Base-by-base conservation (phyloP, 345 rosid genomes). In the Eucalyptus rudis region DNA sequence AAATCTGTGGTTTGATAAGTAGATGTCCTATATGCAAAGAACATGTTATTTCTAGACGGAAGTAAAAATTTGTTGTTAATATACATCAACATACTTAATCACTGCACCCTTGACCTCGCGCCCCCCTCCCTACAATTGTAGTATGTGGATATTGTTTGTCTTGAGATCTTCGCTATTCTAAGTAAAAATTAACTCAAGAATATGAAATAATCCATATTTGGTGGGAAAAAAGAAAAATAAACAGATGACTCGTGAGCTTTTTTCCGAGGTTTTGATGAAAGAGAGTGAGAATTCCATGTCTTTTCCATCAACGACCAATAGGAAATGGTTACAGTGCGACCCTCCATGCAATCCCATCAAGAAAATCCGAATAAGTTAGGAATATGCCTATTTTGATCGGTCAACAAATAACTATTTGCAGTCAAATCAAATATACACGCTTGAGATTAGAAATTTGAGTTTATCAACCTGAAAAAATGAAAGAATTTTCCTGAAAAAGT, bases 401-500 rank as follows among this genome's bases (percentile, higher is more conserved):
- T 56, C 62, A 25, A 4, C 62, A 10, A 56, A 56, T 9, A 24
- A 56, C 29, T 56, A 56, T 56, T 56, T 24, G 12, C 13, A 8
- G 29, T 56, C 62, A 22, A 52, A 17, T 51, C 7, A 51, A 51
- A 51, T 51, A 51, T 0, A 3, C 27, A 22, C 27, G 11, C 0
- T 56, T 56, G 11, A 56, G 11, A 56, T 56, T 56, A 22, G 27
- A 56, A 22, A 56, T 10, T 0, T 56, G 29, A 56, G 10, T 24
- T 56, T 56, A 9, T 56, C 10, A 24, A 56, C 13, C 0, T 56
- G 62, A 56, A 10, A 56, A 56, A 24, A 56, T 56, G 27, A 56
- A 10, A 56, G 27, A 0, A 24, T 22, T 9, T 56, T 10, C 13
- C 29, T 24, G 0, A 56, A 56, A 22, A 24, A 24, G 0, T 0